Conservation (phyloP, 495 filamentous ascomycete species). For the Evansstolkia leycettana region DNA sequence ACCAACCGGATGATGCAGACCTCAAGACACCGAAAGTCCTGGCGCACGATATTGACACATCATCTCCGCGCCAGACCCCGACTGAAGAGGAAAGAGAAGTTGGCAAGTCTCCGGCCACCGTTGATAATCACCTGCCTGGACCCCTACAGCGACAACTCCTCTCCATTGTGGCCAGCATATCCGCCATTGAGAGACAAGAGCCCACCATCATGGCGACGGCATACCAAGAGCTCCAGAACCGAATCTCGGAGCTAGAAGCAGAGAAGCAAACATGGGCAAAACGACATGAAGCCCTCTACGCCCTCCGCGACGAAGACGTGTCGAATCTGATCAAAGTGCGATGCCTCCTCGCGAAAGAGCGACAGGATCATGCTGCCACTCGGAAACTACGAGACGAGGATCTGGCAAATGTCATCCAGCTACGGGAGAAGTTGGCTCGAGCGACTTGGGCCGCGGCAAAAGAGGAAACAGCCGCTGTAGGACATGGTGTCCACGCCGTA, state of each 20-base stretch:
- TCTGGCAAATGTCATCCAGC: conserved; percentile 12
- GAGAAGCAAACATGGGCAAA: conserved; percentile 13
- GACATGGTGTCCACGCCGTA: no score
- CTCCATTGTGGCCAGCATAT: neutral
- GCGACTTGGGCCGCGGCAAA: conserved; percentile 6
- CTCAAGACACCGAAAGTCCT: no score
- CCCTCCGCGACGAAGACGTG: conserved; percentile 20
- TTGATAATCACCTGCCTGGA: neutral
- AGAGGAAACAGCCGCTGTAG: neutral
- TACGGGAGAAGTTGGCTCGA: conserved; percentile 15
- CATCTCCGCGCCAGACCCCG: no score
- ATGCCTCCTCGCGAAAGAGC: conserved; percentile 16
- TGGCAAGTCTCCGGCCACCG: no score
- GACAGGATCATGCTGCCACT: conserved; percentile 14
- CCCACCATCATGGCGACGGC: conserved; percentile 5
- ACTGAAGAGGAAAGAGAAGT: no score
- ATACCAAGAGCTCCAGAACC: conserved; percentile 8
- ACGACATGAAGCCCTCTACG: conserved; percentile 17
- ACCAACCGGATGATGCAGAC: no score
- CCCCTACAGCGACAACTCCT: neutral
- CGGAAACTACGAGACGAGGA: conserved; percentile 19
- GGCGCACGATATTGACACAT: no score
- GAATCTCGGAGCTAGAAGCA: conserved; percentile 1
- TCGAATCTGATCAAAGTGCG: conserved; percentile 18
- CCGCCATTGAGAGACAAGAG: neutral